Base-by-base conservation (phyloP, 2,329 filamentous ascomycete species). In the Sporothrix curviconia region DNA sequence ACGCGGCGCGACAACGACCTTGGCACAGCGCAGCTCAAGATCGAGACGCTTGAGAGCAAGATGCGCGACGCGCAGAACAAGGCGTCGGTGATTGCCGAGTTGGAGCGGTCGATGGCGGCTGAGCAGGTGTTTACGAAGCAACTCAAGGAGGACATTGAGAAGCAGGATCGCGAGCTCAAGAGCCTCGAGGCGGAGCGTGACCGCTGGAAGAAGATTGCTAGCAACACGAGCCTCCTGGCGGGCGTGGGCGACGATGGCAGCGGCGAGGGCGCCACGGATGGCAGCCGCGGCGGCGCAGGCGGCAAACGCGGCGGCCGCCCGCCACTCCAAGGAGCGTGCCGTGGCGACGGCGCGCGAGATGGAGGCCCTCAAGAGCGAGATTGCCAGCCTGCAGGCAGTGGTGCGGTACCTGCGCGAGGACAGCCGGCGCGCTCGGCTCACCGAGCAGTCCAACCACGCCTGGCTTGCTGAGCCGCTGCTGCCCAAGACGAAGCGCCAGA, bases 1-100 rank as follows among this genome's bases (percentile, higher is more conserved):
- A 84, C 86, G 1, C 80, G 86, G 62, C 85, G 86, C 61, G 90
- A 96, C 63, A 89, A 92, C 68, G 85, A 86, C 36, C 82, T 95
- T 54, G 91, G 95, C 70, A 92, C 95, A 59, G 81, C 89, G 24
- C 82, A 86, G n/a, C 87, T 96, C 64, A 92, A 94, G 71, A 95
- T 96, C 64, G 92, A 96, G 71, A 89, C 94, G 40, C 83, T 97
- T 37, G 89, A 95, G 70, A 89, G 89, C 7, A 81, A 90, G 58
- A 92, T 94, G 85, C 84, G 86, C 58, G 91, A 95, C 67, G 89
- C 89, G 6, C 84, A 85, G 62, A 84, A 87, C 68, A 92, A 92
- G 71, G 83, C 88, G 14, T 82, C 84, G 52, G 80, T 79, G 54
- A 88, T 90, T 63, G 76, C 76, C 19, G 82, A 84, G 55, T 76